Conservation (phyloP, 1,284 basidiomycete genomes). For the Papiliotrema terrestris region DNA sequence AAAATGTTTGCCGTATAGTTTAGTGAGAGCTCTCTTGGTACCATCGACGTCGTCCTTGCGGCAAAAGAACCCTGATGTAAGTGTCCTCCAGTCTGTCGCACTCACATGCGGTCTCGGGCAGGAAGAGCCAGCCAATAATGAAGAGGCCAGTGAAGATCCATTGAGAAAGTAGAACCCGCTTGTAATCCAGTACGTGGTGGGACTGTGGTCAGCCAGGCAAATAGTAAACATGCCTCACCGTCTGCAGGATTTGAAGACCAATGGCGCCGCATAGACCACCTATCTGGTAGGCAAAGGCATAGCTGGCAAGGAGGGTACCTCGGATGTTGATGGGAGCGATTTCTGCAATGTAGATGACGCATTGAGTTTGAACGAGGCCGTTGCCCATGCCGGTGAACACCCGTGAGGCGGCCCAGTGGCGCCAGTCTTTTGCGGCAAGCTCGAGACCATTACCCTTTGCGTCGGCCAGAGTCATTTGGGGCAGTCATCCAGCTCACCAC, state of each 20-base stretch:
- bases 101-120: too few relatives aligned
- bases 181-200: too few relatives aligned
- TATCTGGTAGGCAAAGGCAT: conserved; percentile 6
- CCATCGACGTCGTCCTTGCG: too few relatives aligned
- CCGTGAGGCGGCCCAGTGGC: conserved; percentile 8
- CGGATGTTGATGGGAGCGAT: conserved; percentile 11
- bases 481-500: too few relatives aligned
- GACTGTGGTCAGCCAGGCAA: too few relatives aligned
- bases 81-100: too few relatives aligned
- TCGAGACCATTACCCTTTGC: conserved; percentile 10
- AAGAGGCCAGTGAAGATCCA: too few relatives aligned
- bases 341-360: conserved; percentile 12
- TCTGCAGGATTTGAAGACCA: conserved; percentile 11
- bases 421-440: conserved; percentile 6
- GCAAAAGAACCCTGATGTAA: too few relatives aligned
- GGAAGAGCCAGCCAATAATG: too few relatives aligned
- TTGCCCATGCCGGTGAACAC: conserved; percentile 9
- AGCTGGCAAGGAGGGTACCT: conserved; percentile 8
- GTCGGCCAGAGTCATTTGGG: neutral
- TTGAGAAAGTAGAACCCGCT: too few relatives aligned
- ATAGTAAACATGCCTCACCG: neutral
- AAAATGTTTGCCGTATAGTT: too few relatives aligned
- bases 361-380: conserved; percentile 4
- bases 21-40: too few relatives aligned
- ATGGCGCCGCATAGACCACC: conserved; percentile 7